These are phyloP conservation scores for Peribolospora baueri DNA, from an alignment of 768 basidiomycete genomes.

Conservation along the genomic window DNA sequence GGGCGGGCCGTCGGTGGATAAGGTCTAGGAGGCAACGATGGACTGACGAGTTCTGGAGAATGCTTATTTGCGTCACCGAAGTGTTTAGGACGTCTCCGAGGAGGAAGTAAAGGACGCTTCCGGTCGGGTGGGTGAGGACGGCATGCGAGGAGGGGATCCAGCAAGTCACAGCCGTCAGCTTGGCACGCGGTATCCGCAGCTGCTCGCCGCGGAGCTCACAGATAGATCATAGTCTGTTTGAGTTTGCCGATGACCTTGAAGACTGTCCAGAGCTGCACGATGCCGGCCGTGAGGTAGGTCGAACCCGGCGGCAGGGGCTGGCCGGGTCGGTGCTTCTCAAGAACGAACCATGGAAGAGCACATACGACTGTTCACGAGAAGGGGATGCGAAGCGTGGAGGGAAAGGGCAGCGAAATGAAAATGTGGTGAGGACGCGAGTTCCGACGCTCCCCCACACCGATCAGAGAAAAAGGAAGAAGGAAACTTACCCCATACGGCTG, in stretches of 20 bases:
- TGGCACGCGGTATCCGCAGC: not conserved
- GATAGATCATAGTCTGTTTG: slow-evolving; percentile 11
- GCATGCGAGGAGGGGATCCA: not conserved
- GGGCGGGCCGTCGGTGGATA: no score
- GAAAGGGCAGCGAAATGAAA: no score
- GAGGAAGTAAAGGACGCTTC: slow-evolving; percentile 8
- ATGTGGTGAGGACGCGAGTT: no score
- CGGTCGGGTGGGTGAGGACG: not conserved
- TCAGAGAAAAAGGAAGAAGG: not conserved
- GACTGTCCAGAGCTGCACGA: slow-evolving; percentile 4
- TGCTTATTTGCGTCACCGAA: slow-evolving; percentile 2
- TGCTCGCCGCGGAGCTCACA: not conserved
- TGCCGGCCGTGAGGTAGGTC: slow-evolving; percentile 1
- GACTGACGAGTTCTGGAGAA: not conserved
- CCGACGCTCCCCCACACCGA: no score
- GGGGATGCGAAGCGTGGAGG: not conserved
- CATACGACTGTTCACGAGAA: slow-evolving; percentile 11
- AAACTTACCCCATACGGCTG: slow-evolving; percentile 15
- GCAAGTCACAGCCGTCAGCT: not conserved
- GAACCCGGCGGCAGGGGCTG: slow-evolving; percentile 12
- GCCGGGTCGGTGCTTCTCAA: slow-evolving; percentile 18
- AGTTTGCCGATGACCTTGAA: slow-evolving; percentile 8
- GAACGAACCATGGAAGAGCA: slow-evolving; percentile 17
- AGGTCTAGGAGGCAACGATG: no score
- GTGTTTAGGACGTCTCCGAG: slow-evolving; percentile 5